Evolutionary conservation across 2,329 filamentous ascomycete genomes (phyloP), one percentile per base, ranked within the genome.

Genomic region (Pezicula rhizophila): DNA sequence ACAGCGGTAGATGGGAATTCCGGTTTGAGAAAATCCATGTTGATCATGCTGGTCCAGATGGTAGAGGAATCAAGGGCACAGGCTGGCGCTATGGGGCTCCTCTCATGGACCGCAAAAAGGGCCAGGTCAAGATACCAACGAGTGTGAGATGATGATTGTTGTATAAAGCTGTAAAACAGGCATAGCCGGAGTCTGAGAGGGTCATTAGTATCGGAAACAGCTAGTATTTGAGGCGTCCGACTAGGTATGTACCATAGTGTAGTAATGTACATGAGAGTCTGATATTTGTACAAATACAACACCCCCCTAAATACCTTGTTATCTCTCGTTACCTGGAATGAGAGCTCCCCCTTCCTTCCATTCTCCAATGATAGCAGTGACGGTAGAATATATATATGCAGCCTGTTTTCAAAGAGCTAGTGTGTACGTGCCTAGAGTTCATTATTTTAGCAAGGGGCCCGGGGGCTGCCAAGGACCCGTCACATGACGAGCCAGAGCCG

Each of bases 111-210:
- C 74, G 83, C 49, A 78, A 75, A 67, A 78, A 75, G 57, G 82
- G 79, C n/a, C 61, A 77, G 62, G 67, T 84, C 68, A 86, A 85
- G 74, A 85, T 86, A 61, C 82, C 83, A 18, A 84, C 77, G 33
- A 76, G 72, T 46, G 79, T 85, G 47, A 53, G 49, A 38, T 61
- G 47, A 61, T 45, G 35, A 34, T 38, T 52, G 44, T 38, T 52
- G 44, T 52, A 47, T 46, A 23, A 51, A 48, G 42, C 48, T 42
- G 40, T 42, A 42, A 44, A 42, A 46, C 51, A 40, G 25, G 25
- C 34, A 47, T 52, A 48, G 40, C 10, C 42, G 50, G 50, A 47
- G 48, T 55, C 50, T 42, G 41, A 38, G 5, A 31, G 20, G 25
- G 18, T 12, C 14, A 28, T 28, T n/a, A 15, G n/a, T 8, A 12